phyloP scores from a whole-genome alignment of 257 asterid genomes.

The Solanum appendiculatum region DNA sequence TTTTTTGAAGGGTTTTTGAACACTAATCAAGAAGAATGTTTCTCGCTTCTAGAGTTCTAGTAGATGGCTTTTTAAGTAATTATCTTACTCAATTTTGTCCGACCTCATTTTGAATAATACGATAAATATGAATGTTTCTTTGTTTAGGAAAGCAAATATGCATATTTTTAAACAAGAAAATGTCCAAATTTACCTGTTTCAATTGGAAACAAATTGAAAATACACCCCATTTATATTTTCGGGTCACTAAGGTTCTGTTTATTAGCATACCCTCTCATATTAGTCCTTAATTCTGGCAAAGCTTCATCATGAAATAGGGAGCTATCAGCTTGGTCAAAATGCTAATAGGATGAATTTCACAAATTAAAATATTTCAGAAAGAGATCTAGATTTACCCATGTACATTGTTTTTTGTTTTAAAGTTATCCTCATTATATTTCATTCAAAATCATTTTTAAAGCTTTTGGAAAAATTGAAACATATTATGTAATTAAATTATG shows the following conservation, averaged over 20 bases:
- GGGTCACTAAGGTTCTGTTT: not conserved
- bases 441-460: not conserved
- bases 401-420: not conserved
- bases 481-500: too few relatives aligned
- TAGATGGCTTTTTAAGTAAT: not conserved
- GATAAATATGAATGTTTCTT: not conserved
- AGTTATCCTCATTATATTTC: not conserved
- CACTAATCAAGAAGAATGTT: too few relatives aligned
- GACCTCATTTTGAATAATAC: not conserved
- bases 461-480: not conserved
- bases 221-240: not conserved
- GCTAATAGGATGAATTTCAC: not conserved
- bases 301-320: not conserved
- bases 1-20: too few relatives aligned
- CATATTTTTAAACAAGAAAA: not conserved
- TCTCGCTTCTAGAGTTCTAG: too few relatives aligned
- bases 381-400: not conserved
- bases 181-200: not conserved
- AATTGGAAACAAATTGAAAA: not conserved
- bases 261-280: not conserved
- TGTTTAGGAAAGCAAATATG: not conserved
- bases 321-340: not conserved
- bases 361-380: not conserved
- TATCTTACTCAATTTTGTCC: not conserved
- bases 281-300: not conserved